Conservation (phyloP, 352 stramenopile genomes). For the Phytophthora fragariae region DNA sequence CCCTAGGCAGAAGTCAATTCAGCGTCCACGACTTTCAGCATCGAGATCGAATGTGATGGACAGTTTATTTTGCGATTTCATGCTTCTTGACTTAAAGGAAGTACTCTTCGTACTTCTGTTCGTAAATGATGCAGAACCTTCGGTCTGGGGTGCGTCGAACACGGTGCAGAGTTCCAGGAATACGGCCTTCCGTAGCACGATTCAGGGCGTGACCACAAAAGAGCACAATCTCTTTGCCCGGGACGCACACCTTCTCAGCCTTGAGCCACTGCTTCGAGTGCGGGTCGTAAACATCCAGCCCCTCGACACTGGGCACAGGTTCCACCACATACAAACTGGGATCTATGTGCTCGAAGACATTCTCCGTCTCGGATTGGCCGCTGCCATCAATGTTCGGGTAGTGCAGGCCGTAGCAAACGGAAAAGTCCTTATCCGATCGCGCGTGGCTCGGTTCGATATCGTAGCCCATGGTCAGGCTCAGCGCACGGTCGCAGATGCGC, state of each 20-base stretch:
- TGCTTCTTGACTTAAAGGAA: constrained; percentile 41
- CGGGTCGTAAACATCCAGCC: constrained; percentile 65
- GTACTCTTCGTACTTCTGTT: constrained; percentile 73
- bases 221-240: constrained; percentile 65
- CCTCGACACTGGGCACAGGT: constrained; percentile 58
- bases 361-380: constrained; percentile 62
- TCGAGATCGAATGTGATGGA: constrained; percentile 7
- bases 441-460: constrained; percentile 36
- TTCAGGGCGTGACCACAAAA: constrained; percentile 67
- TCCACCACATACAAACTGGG: constrained; percentile 69
- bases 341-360: constrained; percentile 74
- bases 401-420: constrained; percentile 71
- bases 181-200: constrained; percentile 52
- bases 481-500: constrained; percentile 59
- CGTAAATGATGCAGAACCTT: constrained; percentile 71
- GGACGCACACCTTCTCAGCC: constrained; percentile 55
- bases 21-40: constrained; percentile 6
- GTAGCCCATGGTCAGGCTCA: constrained; percentile 63
- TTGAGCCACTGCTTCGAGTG: constrained; percentile 62
- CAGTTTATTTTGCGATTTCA: neutral
- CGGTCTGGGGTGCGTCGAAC: constrained; percentile 49
- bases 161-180: constrained; percentile 61
- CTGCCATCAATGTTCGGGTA: constrained; percentile 63
- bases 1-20: constrained; percentile 6
- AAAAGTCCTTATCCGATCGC: constrained; percentile 57